phyloP scores from a whole-genome alignment of 345 rosid species.

The Melastoma malabathricum region DNA sequence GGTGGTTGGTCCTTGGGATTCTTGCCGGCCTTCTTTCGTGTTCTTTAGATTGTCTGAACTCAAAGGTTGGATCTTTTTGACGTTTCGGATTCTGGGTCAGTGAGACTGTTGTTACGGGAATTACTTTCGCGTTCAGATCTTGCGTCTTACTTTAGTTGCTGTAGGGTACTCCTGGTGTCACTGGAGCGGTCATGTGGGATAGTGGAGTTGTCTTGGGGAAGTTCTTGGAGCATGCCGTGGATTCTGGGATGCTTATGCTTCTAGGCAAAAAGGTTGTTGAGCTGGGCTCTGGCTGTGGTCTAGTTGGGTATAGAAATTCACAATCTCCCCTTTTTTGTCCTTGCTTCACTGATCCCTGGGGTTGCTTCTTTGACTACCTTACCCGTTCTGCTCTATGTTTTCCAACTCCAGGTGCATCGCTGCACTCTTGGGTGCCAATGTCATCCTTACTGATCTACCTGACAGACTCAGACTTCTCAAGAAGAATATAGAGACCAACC shows the following conservation, averaged over 20 bases:
- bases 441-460: slow-evolving; percentile 71
- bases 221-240: slow-evolving; percentile 87
- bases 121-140: not conserved
- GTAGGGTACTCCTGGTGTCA: slow-evolving; percentile 70
- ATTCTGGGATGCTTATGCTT: slow-evolving; percentile 47
- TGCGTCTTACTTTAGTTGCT: slow-evolving; percentile 3
- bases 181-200: slow-evolving; percentile 92
- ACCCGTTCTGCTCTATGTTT: slow-evolving; percentile 4
- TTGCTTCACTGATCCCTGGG: too few relatives aligned
- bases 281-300: slow-evolving; percentile 90
- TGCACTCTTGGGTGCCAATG: slow-evolving; percentile 78
- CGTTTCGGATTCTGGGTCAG: too few relatives aligned
- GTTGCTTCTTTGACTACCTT: not conserved
- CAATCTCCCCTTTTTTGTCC: not conserved
- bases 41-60: too few relatives aligned
- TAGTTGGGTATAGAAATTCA: slow-evolving; percentile 57
- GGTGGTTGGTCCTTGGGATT: too few relatives aligned
- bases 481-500: slow-evolving; percentile 57
- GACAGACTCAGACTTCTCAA: slow-evolving; percentile 69
- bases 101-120: too few relatives aligned
- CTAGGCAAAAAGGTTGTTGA: slow-evolving; percentile 67
- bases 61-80: too few relatives aligned
- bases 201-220: slow-evolving; percentile 81
- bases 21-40: too few relatives aligned
- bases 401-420: slow-evolving; percentile 51